A percentile compares a stretch with the other conserved stretches of the same genome.
Evolutionary conservation across 495 filamentous ascomycete genomes (phyloP).

Genomic region (Penicillium canariense): DNA sequence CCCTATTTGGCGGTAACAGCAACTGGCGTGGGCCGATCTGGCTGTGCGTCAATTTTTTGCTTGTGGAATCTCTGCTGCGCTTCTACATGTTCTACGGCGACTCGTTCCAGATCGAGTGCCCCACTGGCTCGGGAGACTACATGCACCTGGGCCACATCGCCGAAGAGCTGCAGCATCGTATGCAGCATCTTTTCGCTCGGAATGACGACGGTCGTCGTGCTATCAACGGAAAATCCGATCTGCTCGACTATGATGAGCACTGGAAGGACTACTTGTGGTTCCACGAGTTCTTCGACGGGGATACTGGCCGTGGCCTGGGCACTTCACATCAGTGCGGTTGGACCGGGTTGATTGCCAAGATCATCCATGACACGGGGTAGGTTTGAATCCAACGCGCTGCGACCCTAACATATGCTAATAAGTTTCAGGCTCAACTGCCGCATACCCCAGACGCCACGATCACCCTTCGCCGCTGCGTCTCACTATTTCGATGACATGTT

Average conservation of each 20-base stretch:
- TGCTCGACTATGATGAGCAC: slow-evolving; percentile 83
- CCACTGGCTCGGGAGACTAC: slow-evolving; percentile 86
- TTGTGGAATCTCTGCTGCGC: slow-evolving; percentile 86
- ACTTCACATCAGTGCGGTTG: slow-evolving; percentile 95
- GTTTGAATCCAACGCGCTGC: slow-evolving; percentile 33
- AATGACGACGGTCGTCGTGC: slow-evolving; percentile 82
- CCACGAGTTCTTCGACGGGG: slow-evolving; percentile 96
- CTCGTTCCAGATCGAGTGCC: slow-evolving; percentile 84
- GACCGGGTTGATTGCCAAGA: slow-evolving; percentile 93
- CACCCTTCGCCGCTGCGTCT: slow-evolving; percentile 73
- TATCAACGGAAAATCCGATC: slow-evolving; percentile 76
- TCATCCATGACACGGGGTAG: slow-evolving; percentile 96
- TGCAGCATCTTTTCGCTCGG: slow-evolving; percentile 86
- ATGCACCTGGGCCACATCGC: slow-evolving; percentile 98
- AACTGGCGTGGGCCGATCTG: slow-evolving; percentile 96
- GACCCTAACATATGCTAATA: slow-evolving; percentile 11
- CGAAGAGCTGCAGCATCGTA: slow-evolving; percentile 90
- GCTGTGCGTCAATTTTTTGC: slow-evolving; percentile 93
- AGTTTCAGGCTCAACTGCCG: slow-evolving; percentile 74
- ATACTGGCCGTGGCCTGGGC: slow-evolving; percentile 82
- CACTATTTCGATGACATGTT: slow-evolving; percentile 97
- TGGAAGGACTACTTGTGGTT: slow-evolving; percentile 96
- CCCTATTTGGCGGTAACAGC: slow-evolving; percentile 93
- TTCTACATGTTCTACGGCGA: slow-evolving; percentile 97
- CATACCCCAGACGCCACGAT: slow-evolving; percentile 87